phyloP scores from a whole-genome alignment of 257 asterid species.

The Fraxinus excelsior region DNA sequence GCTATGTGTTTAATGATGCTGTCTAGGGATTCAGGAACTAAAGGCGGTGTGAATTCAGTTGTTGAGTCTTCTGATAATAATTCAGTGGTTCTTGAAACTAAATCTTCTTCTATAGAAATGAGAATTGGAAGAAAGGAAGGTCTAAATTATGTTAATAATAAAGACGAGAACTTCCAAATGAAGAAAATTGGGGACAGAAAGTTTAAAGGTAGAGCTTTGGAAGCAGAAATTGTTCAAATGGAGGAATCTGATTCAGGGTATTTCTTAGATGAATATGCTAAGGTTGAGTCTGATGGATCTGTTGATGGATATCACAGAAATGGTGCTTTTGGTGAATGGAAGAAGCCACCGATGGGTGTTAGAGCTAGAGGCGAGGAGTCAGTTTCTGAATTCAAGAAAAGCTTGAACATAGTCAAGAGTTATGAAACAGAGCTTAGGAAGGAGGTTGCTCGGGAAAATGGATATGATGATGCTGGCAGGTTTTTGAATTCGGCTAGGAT shows the following conservation, averaged over 20 bases:
- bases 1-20: conserved; percentile 82
- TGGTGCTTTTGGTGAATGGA: conserved; percentile 26
- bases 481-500: conserved; percentile 28
- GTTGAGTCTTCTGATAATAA: conserved; percentile 88
- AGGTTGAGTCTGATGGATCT: conserved; percentile 72
- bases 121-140: conserved; percentile 33
- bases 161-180: conserved; percentile 28
- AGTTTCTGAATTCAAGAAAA: conserved; percentile 31
- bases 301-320: conserved; percentile 44
- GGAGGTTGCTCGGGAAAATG: conserved; percentile 28
- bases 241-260: conserved; percentile 87
- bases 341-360: conserved; percentile 26
- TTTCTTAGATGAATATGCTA: conserved; percentile 68
- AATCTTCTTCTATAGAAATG: conserved; percentile 74
- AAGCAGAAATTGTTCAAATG: conserved; percentile 36
- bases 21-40: conserved; percentile 67
- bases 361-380: conserved; percentile 36
- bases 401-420: conserved; percentile 34
- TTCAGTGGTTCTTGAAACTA: conserved; percentile 74
- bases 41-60: conserved; percentile 67
- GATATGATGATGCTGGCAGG: conserved; percentile 26
- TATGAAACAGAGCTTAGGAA: conserved; percentile 36
- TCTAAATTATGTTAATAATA: conserved; percentile 17
- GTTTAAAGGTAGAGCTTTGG: conserved; percentile 35
- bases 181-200: conserved; percentile 34